Percentiles rank a stretch among this genome's conserved stretches.
These are phyloP conservation scores for Chlorella sp. DNA, from an alignment of 139 green algal species.

Conservation along the genomic window DNA sequence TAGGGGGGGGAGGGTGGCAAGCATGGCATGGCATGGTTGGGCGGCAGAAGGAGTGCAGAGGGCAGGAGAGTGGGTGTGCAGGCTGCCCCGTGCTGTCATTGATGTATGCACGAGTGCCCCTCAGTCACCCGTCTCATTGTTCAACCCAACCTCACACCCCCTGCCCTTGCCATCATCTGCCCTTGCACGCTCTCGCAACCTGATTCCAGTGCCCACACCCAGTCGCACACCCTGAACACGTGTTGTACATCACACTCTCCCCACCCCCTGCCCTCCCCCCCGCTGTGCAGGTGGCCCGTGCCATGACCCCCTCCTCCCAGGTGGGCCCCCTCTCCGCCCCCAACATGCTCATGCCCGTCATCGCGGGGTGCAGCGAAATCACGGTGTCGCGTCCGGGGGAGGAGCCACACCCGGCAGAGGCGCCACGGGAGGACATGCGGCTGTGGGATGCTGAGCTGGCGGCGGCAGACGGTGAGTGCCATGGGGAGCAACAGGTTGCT, in stretches of 20 bases:
- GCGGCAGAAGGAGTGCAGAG: no score
- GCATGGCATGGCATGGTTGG: no score
- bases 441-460: neutral
- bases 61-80: no score
- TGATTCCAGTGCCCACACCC: neutral
- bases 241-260: neutral
- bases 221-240: neutral
- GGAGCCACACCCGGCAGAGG: constrained; percentile 25
- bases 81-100: no score
- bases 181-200: neutral
- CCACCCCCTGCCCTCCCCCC: neutral
- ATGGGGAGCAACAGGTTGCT: no score
- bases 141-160: no score
- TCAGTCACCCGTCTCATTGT: no score
- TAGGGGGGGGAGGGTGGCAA: no score
- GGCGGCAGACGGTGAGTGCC: neutral
- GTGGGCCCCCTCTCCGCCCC: constrained; percentile 53
- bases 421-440: constrained; percentile 42
- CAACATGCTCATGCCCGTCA: constrained; percentile 52
- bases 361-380: constrained; percentile 54
- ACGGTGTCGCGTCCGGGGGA: constrained; percentile 28
- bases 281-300: constrained; percentile 37
- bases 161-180: no score
- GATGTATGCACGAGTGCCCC: no score
- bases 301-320: constrained; percentile 41